Evolutionary conservation across 306 rosid genomes (phyloP), one percentile per base, ranked within the genome.

Genomic region (Pyrus communis): DNA sequence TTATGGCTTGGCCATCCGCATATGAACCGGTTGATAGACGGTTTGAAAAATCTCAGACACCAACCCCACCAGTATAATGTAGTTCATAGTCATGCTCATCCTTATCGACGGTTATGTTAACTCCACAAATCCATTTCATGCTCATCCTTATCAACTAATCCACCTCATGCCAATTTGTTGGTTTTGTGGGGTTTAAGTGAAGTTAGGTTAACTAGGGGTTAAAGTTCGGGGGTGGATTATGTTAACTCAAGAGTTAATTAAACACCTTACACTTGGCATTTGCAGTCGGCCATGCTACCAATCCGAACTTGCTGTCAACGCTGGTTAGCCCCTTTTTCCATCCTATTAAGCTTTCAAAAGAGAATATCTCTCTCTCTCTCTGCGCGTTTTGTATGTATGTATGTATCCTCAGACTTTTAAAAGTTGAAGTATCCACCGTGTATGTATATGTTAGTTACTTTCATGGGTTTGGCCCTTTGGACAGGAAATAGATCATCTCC

Each of bases 281-380:
- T 38, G 80, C 77, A 81, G 51, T 49, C 97, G 89, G 93, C 88
- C 98, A 93, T 93, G 98, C 97, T 85, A 18, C 97, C 92, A 89
- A 88, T 89, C 55, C 40, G 42, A 61, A 78, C 27, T 74, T 31
- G 55, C 77, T 69, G 81, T 76, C 64, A 62, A 73, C 10, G 86
- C 85, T 87, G 80, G 82, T 77, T 33, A 8, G 38, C 38, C 38
- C 79, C 77, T 77, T 31, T 6, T 31, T 8, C 43, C 11, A 7
- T 8, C 43, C 43, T 8, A 38, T 7, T 82, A 33, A 62, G 67
- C 54, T 21, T 74, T 49, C 3, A 49, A 15, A 15, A 74, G 75
- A 76, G 59, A 40, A 33, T 77, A 49, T 57, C 64, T 46, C n/a
- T 40, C 54, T 18, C 55, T 49, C 55, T 49, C 21, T 4, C 9